Base-by-base conservation (phyloP, 2,329 filamentous ascomycete species). In the Aspergillus sp. region DNA sequence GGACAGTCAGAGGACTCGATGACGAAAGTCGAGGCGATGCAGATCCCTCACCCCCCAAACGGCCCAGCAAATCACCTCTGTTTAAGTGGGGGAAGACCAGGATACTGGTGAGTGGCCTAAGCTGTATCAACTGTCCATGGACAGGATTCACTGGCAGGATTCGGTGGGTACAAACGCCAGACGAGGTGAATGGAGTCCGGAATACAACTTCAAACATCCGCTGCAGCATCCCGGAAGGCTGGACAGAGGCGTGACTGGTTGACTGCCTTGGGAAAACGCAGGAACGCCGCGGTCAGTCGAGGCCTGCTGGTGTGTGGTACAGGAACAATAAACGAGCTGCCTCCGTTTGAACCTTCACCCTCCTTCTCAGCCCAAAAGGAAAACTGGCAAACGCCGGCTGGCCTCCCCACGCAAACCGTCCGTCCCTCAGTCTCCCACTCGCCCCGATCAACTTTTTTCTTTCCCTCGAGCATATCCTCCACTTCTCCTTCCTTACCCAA, bases 201-300 rank as follows among this genome's bases (percentile, higher is more conserved):
- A 63, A 57, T 42, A 49, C 16, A 47, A 31, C 18, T 11, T 49
- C 52, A 47, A 58, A 57, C 55, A 58, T 57, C 59, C 46, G 53
- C 31, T 59, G 56, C 59, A 56, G 50, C 49, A 52, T 49, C 14
- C 53, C 54, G 32, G 39, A 14, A n/a, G 29, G 3, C 16, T n/a
- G 22, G 49, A 51, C 24, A 32, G 11, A 29, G 39, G 24, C 24
- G n/a, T 49, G 42, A 58, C 42, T 49, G 56, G 56, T 16, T 10
- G 5, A 31, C 12, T 22, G 3, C 7, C 26, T 31, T 18, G 18
- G 36, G 50, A 29, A 36, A 36, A 58, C 49, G 56, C 54, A 60
- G 58, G 49, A 60, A 60, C 54, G 53, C 47, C 54, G 18, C 6
- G 24, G 10, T 11, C n/a, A 5, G 11, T 20, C 45, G 10, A 10